A percentile compares a stretch with the other conserved stretches of the same genome.
phyloP scores from a whole-genome alignment of 345 rosid species.

The Aquilaria sinensis region DNA sequence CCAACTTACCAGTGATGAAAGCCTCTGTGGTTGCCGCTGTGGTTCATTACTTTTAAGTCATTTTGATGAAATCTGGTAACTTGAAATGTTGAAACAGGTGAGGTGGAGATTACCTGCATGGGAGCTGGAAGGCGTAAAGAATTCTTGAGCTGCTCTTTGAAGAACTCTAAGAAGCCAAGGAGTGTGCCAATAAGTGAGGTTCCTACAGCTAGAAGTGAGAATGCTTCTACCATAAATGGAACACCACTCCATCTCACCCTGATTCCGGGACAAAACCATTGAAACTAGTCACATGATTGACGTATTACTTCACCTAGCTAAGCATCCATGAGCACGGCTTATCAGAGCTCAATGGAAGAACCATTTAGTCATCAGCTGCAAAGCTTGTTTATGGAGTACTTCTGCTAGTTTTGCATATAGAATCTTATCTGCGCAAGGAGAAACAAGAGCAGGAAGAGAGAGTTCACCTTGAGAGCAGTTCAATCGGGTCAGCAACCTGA shows the following conservation, averaged over 20 bases:
- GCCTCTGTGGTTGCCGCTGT: conserved; percentile 16
- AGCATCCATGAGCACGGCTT: not conserved
- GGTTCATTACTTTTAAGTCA: not conserved
- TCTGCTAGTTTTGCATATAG: not conserved
- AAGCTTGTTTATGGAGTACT: not conserved
- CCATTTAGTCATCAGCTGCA: not conserved
- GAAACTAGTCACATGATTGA: conserved; percentile 1
- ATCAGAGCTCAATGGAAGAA: too few species aligned
- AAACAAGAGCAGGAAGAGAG: not conserved
- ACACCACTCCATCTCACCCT: conserved; percentile 53
- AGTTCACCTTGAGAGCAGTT: conserved; percentile 37
- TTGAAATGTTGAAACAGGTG: not conserved
- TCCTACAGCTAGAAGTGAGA: conserved; percentile 59
- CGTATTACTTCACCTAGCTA: not conserved
- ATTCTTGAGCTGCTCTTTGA: conserved; percentile 49
- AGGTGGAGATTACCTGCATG: not conserved
- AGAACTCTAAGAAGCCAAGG: conserved; percentile 56
- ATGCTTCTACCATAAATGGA: conserved; percentile 50
- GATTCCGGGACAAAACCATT: not conserved
- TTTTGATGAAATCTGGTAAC: not conserved
- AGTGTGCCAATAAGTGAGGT: conserved; percentile 55
- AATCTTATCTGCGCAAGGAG: not conserved
- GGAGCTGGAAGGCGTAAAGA: conserved; percentile 10
- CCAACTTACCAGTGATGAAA: conserved; percentile 17
- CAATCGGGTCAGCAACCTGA: conserved; percentile 44